Conservation (phyloP, 768 basidiomycete species). For the Tulasnella calospora region DNA sequence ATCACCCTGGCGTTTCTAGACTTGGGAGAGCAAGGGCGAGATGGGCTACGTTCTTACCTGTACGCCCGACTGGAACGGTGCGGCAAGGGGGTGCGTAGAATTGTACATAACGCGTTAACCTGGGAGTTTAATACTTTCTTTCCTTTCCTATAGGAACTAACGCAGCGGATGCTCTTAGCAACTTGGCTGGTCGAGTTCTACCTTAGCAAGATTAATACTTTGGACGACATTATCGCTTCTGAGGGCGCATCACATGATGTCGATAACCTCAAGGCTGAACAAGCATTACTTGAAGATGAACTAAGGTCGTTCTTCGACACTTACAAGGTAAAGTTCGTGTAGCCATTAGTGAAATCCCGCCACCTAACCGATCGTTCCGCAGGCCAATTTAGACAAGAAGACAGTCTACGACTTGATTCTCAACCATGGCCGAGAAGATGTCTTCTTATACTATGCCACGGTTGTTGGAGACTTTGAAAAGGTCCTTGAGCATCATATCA, state of each 20-base stretch:
- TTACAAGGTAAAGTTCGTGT: conserved; percentile 62
- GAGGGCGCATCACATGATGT: conserved; percentile 76
- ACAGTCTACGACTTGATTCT: conserved; percentile 92
- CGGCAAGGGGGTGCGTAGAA: conserved; percentile 61
- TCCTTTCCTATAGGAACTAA: conserved; percentile 58
- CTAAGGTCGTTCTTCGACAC: conserved; percentile 87
- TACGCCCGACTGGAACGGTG: conserved; percentile 82
- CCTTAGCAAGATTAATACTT: conserved; percentile 90
- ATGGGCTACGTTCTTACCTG: conserved; percentile 85
- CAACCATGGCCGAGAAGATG: conserved; percentile 86
- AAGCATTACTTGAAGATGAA: conserved; percentile 84
- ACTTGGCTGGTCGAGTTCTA: conserved; percentile 99
- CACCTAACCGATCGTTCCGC: background rate
- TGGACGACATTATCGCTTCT: conserved; percentile 90
- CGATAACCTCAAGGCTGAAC: conserved; percentile 77
- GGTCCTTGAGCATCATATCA: conserved; percentile 86
- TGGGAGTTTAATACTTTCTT: background rate
- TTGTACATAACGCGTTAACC: background rate
- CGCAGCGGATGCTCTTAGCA: conserved; percentile 94
- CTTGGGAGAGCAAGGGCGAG: conserved; percentile 63
- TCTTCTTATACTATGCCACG: conserved; percentile 85
- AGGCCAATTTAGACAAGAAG: conserved; percentile 78
- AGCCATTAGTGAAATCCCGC: background rate
- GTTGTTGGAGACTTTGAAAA: conserved; percentile 74
- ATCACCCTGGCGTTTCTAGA: conserved; percentile 88